Percentiles rank a stretch among this genome's conserved stretches.
Evolutionary conservation across 345 rosid genomes (phyloP).

Genomic region (Geranium brycei): DNA sequence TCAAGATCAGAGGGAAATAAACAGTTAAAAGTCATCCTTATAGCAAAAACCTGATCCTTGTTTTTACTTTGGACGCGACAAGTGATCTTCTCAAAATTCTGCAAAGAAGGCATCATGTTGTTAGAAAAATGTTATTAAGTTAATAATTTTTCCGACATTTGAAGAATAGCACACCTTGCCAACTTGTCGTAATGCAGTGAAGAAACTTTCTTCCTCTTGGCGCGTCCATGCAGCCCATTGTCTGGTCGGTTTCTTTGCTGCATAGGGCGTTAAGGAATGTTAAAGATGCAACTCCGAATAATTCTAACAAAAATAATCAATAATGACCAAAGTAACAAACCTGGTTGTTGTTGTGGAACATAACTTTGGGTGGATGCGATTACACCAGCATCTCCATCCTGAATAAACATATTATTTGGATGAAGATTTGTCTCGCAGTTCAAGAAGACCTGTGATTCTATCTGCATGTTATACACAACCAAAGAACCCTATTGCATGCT

Average conservation of each 20-base stretch:
- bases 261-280: conserved; percentile 2
- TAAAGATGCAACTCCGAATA: neutral
- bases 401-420: conserved; percentile 25
- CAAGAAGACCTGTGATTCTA: conserved; percentile 22
- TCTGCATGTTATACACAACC: conserved; percentile 28
- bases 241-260: conserved; percentile 77
- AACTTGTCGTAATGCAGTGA: conserved; percentile 93
- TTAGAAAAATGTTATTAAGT: neutral
- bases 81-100: conserved; percentile 98
- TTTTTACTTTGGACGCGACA: conserved; percentile 90
- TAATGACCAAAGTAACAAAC: conserved; percentile 27
- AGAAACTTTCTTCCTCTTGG: conserved; percentile 95
- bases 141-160: neutral
- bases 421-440: conserved; percentile 21
- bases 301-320: no score
- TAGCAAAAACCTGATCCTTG: conserved; percentile 73
- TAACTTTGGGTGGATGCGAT: conserved; percentile 22
- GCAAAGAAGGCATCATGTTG: conserved; percentile 14
- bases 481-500: conserved; percentile 15
- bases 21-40: neutral
- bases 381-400: conserved; percentile 29
- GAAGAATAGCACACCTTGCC: conserved; percentile 60
- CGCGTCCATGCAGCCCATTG: conserved; percentile 99
- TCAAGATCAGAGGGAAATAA: neutral
- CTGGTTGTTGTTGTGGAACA: conserved; percentile 36